Conservation (phyloP, 345 rosid species). For the Eutrema yunnanense region DNA sequence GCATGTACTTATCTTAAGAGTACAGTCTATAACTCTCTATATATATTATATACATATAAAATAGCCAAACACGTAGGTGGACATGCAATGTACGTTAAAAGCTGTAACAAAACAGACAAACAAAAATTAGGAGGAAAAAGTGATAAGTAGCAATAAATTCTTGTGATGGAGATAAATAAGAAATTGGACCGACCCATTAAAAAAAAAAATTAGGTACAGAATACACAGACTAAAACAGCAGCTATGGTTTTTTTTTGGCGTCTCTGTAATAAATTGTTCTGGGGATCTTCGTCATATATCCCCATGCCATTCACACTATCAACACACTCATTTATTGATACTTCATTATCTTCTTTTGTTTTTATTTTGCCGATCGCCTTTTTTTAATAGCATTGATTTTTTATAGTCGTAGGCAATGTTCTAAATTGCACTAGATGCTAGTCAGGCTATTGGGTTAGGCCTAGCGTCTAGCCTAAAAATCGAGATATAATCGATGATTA, state of each 20-base stretch:
- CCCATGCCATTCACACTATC: constrained; percentile 20
- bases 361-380: background rate
- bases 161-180: background rate
- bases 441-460: too few relatives aligned
- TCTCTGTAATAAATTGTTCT: constrained; percentile 24
- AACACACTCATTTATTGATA: constrained; percentile 23
- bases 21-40: too few relatives aligned
- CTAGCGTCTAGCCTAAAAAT: too few relatives aligned
- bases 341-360: constrained; percentile 24
- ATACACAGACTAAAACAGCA: constrained; percentile 22
- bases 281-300: constrained; percentile 27
- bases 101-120: constrained; percentile 20
- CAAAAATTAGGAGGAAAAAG: background rate
- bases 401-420: too few relatives aligned
- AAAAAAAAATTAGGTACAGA: constrained; percentile 2
- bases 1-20: too few relatives aligned
- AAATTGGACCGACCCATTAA: constrained; percentile 22
- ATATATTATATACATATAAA: background rate
- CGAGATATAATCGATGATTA: too few relatives aligned
- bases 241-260: constrained; percentile 26
- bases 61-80: constrained; percentile 20
- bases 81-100: constrained; percentile 29
- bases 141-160: constrained; percentile 7
- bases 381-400: background rate
- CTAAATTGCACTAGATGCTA: too few relatives aligned